These are phyloP conservation scores for Ascoidea rubescens DNA, from an alignment of 805 yeast genomes.

Conservation along the genomic window DNA sequence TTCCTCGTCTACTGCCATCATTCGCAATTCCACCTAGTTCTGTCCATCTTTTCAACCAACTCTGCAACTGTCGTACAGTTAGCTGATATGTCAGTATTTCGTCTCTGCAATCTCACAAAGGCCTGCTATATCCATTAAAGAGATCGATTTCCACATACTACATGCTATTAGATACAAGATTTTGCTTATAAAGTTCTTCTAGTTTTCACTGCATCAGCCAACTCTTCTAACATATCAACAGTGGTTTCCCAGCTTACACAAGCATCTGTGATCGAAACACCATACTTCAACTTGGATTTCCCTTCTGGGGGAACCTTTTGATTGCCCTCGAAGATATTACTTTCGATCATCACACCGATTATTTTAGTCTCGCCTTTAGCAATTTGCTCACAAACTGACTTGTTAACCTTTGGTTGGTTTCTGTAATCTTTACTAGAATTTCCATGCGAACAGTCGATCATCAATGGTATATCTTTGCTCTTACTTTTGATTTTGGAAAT, in stretches of 20 bases:
- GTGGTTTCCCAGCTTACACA: conserved; percentile 89
- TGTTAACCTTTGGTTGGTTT: conserved; percentile 87
- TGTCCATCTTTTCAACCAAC: no score
- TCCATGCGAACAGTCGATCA: conserved; percentile 98
- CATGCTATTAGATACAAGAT: no score
- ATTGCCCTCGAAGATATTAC: conserved; percentile 83
- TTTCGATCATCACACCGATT: conserved; percentile 95
- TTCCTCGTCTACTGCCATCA: no score
- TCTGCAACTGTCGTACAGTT: no score
- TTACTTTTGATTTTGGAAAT: conserved; percentile 61
- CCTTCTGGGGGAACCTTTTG: conserved; percentile 82
- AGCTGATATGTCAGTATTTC: no score
- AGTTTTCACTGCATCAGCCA: conserved; percentile 67
- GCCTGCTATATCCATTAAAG: no score
- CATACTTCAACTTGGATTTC: conserved; percentile 65
- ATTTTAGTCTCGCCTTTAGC: conserved; percentile 58
- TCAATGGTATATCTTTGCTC: conserved; percentile 29
- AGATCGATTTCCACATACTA: no score
- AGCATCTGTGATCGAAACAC: conserved; percentile 95
- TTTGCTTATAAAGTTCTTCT: conserved; percentile 38
- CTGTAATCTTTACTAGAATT: conserved; percentile 82
- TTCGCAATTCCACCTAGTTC: no score
- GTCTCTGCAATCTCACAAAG: no score
- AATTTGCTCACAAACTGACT: conserved; percentile 65
- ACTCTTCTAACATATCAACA: conserved; percentile 48